These are phyloP conservation scores for Chlorella sp. DNA, from an alignment of 139 green algal species.

Conservation along the genomic window DNA sequence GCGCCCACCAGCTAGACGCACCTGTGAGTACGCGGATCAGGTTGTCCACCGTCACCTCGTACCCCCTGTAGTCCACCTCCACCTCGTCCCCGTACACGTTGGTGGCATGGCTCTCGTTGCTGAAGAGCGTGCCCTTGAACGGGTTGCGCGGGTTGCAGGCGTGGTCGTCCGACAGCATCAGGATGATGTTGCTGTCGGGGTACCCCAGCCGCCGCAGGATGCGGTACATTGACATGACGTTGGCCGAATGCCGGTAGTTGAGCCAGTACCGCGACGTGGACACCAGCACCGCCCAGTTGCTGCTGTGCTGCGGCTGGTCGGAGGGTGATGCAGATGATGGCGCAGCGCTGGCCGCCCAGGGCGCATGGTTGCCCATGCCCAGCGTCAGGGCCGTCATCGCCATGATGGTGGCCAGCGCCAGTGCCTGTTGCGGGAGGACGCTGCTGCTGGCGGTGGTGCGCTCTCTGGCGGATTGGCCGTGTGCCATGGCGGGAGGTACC, in stretches of 20 bases:
- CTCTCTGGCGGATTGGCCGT: too few relatives aligned
- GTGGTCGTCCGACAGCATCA: conserved; percentile 90
- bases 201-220: conserved; percentile 81
- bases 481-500: too few relatives aligned
- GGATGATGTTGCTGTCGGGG: conserved; percentile 87
- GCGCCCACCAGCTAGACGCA: too few relatives aligned
- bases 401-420: too few relatives aligned
- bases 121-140: conserved; percentile 59
- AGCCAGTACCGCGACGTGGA: conserved; percentile 70
- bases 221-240: conserved; percentile 73
- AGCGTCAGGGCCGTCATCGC: too few relatives aligned
- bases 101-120: conserved; percentile 46
- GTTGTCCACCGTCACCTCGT: conserved; percentile 83
- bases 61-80: conserved; percentile 86
- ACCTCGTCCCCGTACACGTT: conserved; percentile 79
- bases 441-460: too few relatives aligned
- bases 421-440: too few relatives aligned
- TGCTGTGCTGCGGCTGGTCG: conserved; percentile 34
- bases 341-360: too few relatives aligned
- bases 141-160: conserved; percentile 86
- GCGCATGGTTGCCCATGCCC: too few relatives aligned
- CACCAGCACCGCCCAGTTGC: conserved; percentile 83
- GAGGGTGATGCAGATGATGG: too few relatives aligned
- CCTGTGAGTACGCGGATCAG: conserved; percentile 84
- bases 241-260: conserved; percentile 82